Conservation (phyloP, 2,329 filamentous ascomycete genomes). For the Fusarium sp. region DNA sequence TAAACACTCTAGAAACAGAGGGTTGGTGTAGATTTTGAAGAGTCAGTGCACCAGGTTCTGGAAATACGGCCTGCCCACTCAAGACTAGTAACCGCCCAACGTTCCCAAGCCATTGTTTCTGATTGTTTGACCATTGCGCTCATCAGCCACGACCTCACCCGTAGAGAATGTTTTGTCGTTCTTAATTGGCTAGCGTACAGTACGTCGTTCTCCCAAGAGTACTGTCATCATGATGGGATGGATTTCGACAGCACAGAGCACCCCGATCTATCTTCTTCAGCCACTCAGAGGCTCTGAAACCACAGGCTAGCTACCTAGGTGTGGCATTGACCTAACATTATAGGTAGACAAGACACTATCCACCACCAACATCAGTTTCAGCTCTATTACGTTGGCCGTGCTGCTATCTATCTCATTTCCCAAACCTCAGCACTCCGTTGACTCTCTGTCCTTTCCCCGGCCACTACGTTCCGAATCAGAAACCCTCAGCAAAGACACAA, state of each 20-base stretch:
- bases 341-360: conserved; percentile 27
- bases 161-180: not conserved
- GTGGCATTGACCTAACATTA: conserved; percentile 19
- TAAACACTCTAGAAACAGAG: not conserved
- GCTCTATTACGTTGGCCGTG: not conserved
- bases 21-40: not conserved
- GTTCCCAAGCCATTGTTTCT: conserved; percentile 27
- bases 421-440: not conserved
- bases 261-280: not conserved
- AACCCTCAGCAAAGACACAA: not conserved
- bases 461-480: conserved; percentile 19
- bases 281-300: conserved; percentile 24
- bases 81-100: conserved; percentile 5
- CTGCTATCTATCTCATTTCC: conserved; percentile 30
- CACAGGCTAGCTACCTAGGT: conserved; percentile 15
- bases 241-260: conserved; percentile 11
- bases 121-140: conserved; percentile 8
- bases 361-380: not conserved
- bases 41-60: not conserved
- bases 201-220: not conserved
- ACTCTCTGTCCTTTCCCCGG: conserved; percentile 22
- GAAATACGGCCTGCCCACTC: not conserved
- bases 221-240: not conserved
- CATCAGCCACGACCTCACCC: conserved; percentile 2
- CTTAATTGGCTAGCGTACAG: conserved; percentile 5